Percentiles rank a stretch among this genome's conserved stretches.
Evolutionary conservation across 345 rosid genomes (phyloP).

Genomic region (Salix brachista): DNA sequence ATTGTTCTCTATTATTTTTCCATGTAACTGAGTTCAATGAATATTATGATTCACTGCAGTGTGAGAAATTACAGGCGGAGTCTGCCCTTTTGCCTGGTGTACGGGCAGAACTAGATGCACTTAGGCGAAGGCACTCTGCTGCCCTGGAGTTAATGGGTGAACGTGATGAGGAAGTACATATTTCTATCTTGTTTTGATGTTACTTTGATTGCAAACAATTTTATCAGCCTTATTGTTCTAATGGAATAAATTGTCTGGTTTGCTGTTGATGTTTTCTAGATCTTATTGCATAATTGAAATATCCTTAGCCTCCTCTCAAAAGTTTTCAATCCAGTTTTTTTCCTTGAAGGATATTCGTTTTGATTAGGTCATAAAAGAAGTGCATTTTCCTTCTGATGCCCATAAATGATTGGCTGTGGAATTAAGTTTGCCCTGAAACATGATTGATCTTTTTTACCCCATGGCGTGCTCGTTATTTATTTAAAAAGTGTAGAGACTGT

Average conservation of each 20-base stretch:
- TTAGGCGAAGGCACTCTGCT: slow-evolving; percentile 90
- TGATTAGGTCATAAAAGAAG: background rate
- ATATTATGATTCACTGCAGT: slow-evolving; percentile 44
- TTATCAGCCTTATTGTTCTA: background rate
- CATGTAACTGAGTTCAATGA: background rate
- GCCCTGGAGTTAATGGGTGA: slow-evolving; percentile 99
- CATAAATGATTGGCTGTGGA: background rate
- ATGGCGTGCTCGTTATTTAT: background rate
- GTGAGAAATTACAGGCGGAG: slow-evolving; percentile 78
- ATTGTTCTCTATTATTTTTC: background rate
- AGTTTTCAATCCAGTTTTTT: background rate
- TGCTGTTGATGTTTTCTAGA: background rate
- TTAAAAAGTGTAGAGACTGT: background rate
- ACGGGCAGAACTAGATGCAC: slow-evolving; percentile 86
- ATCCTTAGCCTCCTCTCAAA: background rate
- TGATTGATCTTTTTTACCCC: background rate
- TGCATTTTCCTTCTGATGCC: background rate
- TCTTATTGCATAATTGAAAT: background rate
- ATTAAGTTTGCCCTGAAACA: background rate
- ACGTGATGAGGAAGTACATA: slow-evolving; percentile 93
- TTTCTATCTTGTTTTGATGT: background rate
- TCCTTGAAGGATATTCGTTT: background rate
- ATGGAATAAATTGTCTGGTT: background rate
- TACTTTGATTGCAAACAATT: background rate
- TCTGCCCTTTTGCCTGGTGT: slow-evolving; percentile 70